Percentiles rank a stretch among this genome's conserved stretches.
phyloP scores from a whole-genome alignment of 2,329 filamentous ascomycete species.

The Pyricularia pennisetigena region DNA sequence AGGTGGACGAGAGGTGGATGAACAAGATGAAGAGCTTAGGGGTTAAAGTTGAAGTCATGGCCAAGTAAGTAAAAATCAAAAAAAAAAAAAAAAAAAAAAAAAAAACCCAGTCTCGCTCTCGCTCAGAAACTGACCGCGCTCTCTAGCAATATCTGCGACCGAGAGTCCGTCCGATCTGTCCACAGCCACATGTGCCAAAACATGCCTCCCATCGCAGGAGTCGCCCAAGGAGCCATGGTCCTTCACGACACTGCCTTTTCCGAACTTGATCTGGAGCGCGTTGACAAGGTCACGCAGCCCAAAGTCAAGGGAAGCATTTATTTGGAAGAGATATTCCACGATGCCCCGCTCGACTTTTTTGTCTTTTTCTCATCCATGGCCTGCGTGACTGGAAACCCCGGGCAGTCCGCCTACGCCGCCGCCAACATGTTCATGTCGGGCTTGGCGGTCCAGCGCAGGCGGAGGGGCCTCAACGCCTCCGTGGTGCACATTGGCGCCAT shows the following conservation, averaged over 20 bases:
- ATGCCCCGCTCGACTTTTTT: slow-evolving; percentile 9
- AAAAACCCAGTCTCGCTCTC: no score
- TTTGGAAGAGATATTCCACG: slow-evolving; percentile 15
- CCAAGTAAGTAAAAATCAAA: no score
- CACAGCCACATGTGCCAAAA: not conserved
- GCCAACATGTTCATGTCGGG: slow-evolving; percentile 2
- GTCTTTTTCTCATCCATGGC: slow-evolving; percentile 6
- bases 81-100: no score
- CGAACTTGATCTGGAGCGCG: not conserved
- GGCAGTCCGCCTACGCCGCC: slow-evolving; percentile 1
- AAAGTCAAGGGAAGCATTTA: slow-evolving; percentile 16
- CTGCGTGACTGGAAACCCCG: not conserved
- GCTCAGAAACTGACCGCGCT: no score
- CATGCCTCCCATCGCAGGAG: slow-evolving; percentile 2
- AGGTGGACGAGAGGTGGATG: not conserved
- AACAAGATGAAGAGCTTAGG: not conserved
- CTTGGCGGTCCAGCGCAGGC: slow-evolving; percentile 8
- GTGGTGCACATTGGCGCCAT: slow-evolving; percentile 3
- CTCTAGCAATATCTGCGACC: not conserved
- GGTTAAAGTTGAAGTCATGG: not conserved
- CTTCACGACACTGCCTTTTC: not conserved
- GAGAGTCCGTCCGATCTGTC: not conserved
- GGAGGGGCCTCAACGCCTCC: not conserved
- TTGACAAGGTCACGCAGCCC: slow-evolving; percentile 8
- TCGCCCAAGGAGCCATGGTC: slow-evolving; percentile 3